Evolutionary conservation across 768 basidiomycete species (phyloP).

Genomic region (Antrodiella citrinella): DNA sequence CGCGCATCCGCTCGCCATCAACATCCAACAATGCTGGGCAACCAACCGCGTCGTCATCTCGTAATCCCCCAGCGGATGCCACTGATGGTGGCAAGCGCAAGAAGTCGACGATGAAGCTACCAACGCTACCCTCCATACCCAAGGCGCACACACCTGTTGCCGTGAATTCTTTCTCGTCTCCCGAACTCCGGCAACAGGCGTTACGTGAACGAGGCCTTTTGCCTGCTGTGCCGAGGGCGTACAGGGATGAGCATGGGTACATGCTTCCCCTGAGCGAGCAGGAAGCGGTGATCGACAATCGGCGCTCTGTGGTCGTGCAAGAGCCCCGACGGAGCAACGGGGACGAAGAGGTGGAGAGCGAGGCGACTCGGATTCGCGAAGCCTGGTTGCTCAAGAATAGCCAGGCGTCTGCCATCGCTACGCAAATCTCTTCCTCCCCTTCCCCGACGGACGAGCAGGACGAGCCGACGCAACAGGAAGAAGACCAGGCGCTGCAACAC

Average conservation of each 20-base stretch:
- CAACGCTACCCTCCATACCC: background rate
- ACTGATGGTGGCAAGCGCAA: background rate
- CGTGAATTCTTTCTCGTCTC: slow-evolving; percentile 7
- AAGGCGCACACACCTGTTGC: slow-evolving; percentile 2
- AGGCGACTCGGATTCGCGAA: slow-evolving; percentile 10
- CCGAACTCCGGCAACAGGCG: slow-evolving; percentile 36
- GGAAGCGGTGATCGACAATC: slow-evolving; percentile 7
- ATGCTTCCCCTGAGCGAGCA: slow-evolving; percentile 11
- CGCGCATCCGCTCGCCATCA: slow-evolving; percentile 5
- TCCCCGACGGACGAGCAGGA: background rate
- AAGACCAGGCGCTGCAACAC: background rate
- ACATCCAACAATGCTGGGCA: background rate
- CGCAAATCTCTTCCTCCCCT: background rate
- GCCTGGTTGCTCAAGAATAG: slow-evolving; percentile 12
- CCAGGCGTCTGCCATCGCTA: background rate
- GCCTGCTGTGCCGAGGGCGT: slow-evolving; percentile 20
- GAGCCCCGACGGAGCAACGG: background rate
- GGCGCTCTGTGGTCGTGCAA: slow-evolving; percentile 1
- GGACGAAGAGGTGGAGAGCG: slow-evolving; percentile 7
- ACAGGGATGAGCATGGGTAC: slow-evolving; percentile 9
- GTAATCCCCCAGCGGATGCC: background rate
- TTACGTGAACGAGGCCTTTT: slow-evolving; percentile 53
- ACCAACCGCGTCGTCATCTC: background rate
- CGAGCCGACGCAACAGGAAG: background rate
- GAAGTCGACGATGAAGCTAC: background rate